Conservation (phyloP, 2,329 filamentous ascomycete genomes). For the Paecilomyces formosus region DNA sequence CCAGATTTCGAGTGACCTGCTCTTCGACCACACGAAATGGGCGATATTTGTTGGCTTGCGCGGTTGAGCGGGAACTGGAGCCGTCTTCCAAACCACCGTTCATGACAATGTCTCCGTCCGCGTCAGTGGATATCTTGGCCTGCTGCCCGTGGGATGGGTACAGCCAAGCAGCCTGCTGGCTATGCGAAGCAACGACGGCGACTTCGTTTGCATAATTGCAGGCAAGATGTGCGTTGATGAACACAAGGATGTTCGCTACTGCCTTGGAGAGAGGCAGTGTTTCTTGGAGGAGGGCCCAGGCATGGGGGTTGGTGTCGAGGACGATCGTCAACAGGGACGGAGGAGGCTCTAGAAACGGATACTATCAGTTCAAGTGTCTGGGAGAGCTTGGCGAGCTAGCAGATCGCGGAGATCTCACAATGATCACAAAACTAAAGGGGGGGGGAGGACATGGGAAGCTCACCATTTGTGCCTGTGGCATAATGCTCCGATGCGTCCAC, state of each 20-base stretch:
- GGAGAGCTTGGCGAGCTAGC: background rate
- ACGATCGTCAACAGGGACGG: slow-evolving; percentile 86
- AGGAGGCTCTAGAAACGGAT: slow-evolving; percentile 39
- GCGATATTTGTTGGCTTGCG: slow-evolving; percentile 79
- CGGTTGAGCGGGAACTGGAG: slow-evolving; percentile 20
- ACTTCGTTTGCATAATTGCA: slow-evolving; percentile 92
- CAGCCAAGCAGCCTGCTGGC: slow-evolving; percentile 78
- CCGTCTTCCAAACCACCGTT: slow-evolving; percentile 31
- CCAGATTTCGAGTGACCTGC: slow-evolving; percentile 67
- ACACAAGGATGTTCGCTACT: slow-evolving; percentile 84
- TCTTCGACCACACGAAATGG: slow-evolving; percentile 84
- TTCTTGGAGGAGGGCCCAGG: slow-evolving; percentile 72
- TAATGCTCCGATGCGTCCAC: slow-evolving; percentile 56
- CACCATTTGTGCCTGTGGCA: slow-evolving; percentile 40
- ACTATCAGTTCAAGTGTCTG: slow-evolving; percentile 1
- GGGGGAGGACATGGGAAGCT: slow-evolving; percentile 2
- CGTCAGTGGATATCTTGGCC: slow-evolving; percentile 10
- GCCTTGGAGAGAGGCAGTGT: slow-evolving; percentile 75
- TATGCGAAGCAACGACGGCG: slow-evolving; percentile 83
- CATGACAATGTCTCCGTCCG: slow-evolving; percentile 54
- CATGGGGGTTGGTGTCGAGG: slow-evolving; percentile 92
- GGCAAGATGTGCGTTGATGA: slow-evolving; percentile 92
- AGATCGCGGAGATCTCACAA: slow-evolving; percentile 5
- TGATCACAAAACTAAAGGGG: background rate
- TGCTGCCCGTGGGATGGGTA: slow-evolving; percentile 55